Conservation (phyloP, 192 early-diverging fungal genomes). For the Dissophora ornata region DNA sequence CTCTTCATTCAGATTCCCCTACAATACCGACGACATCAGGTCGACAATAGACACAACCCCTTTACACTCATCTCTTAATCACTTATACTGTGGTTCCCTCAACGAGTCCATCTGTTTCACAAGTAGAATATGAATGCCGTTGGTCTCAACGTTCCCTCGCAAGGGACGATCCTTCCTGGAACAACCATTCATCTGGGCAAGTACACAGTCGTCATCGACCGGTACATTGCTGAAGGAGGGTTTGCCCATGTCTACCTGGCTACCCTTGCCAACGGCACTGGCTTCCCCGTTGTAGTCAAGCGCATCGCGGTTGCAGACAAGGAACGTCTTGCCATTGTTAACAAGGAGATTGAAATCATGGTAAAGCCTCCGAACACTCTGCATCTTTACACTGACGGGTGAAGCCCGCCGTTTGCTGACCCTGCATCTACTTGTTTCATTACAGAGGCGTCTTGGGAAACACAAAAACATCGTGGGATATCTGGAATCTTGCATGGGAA, state of each 20-base stretch:
- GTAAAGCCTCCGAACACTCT: slow-evolving; percentile 44
- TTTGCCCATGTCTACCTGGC: slow-evolving; percentile 94
- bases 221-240: slow-evolving; percentile 86
- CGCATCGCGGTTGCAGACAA: slow-evolving; percentile 79
- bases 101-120: not conserved
- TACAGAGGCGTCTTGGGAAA: slow-evolving; percentile 72
- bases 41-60: too few species aligned
- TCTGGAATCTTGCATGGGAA: slow-evolving; percentile 75
- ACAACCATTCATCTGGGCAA: slow-evolving; percentile 68
- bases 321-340: slow-evolving; percentile 67
- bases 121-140: slow-evolving; percentile 33
- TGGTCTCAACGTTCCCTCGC: slow-evolving; percentile 33
- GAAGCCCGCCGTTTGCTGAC: not conserved
- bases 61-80: too few species aligned
- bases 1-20: too few species aligned
- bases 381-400: not conserved
- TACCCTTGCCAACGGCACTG: slow-evolving; percentile 57
- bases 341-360: slow-evolving; percentile 85
- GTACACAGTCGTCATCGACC: slow-evolving; percentile 72
- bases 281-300: slow-evolving; percentile 81
- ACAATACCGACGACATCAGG: too few species aligned
- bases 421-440: not conserved
- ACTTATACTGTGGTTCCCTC: not conserved
- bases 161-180: slow-evolving; percentile 73
- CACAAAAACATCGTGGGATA: slow-evolving; percentile 88